phyloP scores from a whole-genome alignment of 129 eudicot species.

The Smallanthus sonchifolius region DNA sequence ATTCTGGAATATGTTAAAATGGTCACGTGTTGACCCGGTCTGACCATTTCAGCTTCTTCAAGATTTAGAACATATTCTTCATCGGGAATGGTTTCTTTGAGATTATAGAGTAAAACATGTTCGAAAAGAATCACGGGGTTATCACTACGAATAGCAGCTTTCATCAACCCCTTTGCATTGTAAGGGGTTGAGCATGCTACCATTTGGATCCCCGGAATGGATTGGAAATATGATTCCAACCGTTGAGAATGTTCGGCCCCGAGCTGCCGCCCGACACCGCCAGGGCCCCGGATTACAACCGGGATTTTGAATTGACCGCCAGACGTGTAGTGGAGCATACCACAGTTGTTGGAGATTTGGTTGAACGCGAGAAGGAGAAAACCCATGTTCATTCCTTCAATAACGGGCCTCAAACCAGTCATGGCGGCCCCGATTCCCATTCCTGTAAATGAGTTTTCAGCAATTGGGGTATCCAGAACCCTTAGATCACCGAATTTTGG shows the following conservation, averaged over 20 bases:
- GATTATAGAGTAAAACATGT: constrained; percentile 81
- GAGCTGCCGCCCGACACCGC: constrained; percentile 96
- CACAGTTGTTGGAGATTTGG: constrained; percentile 95
- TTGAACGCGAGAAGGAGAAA: constrained; percentile 91
- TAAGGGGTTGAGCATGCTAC: constrained; percentile 98
- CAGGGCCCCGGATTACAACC: constrained; percentile 92
- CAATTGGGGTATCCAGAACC: constrained; percentile 95
- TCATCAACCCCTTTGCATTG: constrained; percentile 94
- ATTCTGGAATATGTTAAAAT: constrained; percentile 87
- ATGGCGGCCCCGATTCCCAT: constrained; percentile 98
- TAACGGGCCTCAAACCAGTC: constrained; percentile 80
- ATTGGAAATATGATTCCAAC: constrained; percentile 86
- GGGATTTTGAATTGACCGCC: constrained; percentile 96
- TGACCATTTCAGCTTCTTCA: constrained; percentile 97
- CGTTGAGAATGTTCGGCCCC: constrained; percentile 98
- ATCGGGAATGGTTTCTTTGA: constrained; percentile 88
- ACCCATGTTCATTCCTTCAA: constrained; percentile 99
- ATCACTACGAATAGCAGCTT: constrained; percentile 93
- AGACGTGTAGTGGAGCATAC: constrained; percentile 98
- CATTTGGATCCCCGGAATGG: constrained; percentile 98
- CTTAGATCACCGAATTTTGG: constrained; percentile 73
- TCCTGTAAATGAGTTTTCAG: constrained; percentile 91
- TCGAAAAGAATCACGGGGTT: constrained; percentile 91
- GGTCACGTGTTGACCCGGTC: constrained; percentile 89
- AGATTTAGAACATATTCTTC: constrained; percentile 75